Percentiles rank a stretch among this genome's conserved stretches.
Evolutionary conservation across 2,329 filamentous ascomycete genomes (phyloP).

Genomic region (Alternaria consortialis): DNA sequence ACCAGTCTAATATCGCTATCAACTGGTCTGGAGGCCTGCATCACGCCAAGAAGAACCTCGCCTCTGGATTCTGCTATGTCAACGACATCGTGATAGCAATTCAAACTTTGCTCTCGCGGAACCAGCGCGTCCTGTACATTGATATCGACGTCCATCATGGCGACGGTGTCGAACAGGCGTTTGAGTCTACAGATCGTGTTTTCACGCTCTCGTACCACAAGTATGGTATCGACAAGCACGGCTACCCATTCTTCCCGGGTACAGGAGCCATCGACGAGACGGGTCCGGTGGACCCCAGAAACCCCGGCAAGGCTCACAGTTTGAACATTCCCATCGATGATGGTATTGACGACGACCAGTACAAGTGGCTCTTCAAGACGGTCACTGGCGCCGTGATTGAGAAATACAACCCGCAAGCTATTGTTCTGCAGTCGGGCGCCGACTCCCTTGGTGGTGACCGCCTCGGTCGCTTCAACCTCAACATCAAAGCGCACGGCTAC

Average conservation of each 20-base stretch:
- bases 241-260: conserved; percentile 80
- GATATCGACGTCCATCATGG: conserved; percentile 94
- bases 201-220: conserved; percentile 97
- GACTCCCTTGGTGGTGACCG: conserved; percentile 94
- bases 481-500: conserved; percentile 90
- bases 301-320: conserved; percentile 86
- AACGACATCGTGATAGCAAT: conserved; percentile 98
- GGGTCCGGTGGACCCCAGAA: conserved; percentile 81
- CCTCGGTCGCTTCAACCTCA: conserved; percentile 94
- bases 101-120: conserved; percentile 81
- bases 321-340: conserved; percentile 91
- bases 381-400: conserved; percentile 81
- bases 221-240: conserved; percentile 73
- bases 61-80: conserved; percentile 97
- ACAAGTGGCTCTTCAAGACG: conserved; percentile 82
- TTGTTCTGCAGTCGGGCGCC: conserved; percentile 94
- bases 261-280: conserved; percentile 89
- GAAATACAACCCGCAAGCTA: conserved; percentile 86
- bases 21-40: conserved; percentile 98
- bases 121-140: conserved; percentile 90
- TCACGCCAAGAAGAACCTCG: conserved; percentile 93
- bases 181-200: conserved; percentile 87
- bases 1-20: conserved; percentile 93
- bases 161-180: conserved; percentile 90
- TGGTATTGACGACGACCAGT: conserved; percentile 90